Conservation (phyloP, 2,329 filamentous ascomycete genomes). For the Hortaea sp. region DNA sequence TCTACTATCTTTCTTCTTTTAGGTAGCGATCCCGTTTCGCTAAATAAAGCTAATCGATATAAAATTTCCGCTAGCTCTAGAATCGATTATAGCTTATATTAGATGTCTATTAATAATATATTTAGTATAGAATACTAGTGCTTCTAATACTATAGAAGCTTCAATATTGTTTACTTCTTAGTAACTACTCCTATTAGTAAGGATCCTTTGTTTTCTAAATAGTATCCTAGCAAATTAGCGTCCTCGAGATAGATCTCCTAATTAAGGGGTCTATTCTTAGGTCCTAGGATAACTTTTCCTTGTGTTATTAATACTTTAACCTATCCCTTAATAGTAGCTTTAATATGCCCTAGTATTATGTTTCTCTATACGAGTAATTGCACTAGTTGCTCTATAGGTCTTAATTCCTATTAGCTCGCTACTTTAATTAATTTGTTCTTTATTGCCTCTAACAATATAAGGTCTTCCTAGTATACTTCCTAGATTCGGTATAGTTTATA, state of each 20-base stretch:
- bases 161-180: not conserved
- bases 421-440: not conserved
- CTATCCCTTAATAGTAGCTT: no score
- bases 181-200: not conserved
- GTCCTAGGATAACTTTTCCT: no score
- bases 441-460: not conserved
- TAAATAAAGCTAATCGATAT: slow-evolving; percentile 3
- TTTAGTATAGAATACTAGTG: slow-evolving; percentile 3
- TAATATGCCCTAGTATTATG: not conserved
- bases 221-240: not conserved
- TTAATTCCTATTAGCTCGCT: not conserved
- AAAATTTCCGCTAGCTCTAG: slow-evolving; percentile 7
- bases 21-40: slow-evolving; percentile 5
- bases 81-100: slow-evolving; percentile 7
- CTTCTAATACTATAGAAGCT: slow-evolving; percentile 1
- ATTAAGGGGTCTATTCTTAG: no score
- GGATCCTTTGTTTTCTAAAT: not conserved
- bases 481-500: slow-evolving; percentile 1
- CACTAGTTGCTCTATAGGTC: not conserved
- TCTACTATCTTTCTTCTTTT: slow-evolving; percentile 4
- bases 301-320: no score
- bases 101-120: slow-evolving; percentile 4
- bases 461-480: not conserved
- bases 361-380: not conserved
- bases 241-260: no score